Base-by-base conservation (phyloP, 1,284 basidiomycete genomes). In the Cryptococcus sp. region DNA sequence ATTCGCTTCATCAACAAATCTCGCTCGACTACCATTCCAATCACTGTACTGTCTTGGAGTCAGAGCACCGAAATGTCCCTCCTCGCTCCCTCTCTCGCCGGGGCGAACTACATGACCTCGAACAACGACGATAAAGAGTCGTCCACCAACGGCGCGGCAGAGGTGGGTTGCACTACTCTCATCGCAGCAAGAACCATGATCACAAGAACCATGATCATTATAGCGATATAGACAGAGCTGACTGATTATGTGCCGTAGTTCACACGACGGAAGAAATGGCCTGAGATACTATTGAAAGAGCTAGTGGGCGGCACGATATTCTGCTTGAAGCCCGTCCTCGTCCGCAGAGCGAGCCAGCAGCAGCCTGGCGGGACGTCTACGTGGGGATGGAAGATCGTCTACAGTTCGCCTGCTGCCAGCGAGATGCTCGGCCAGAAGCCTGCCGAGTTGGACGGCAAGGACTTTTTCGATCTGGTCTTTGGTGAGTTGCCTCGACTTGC, bases 191-290 rank as follows among this genome's bases (percentile, higher is more conserved):
- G 25, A 25, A 25, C 25, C 25, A 25, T 25, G 25, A 25, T 25
- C 25, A 25, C 25, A 25, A 25, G 25, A 25, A 25, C 25, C 25
- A 25, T 25, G 25, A 25, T 25, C 25, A 25, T n/a, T n/a, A n/a
- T n/a, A n/a, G n/a, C 40, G 40, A 41, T 41, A n/a, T 25, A 25
- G 41, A 42, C 41, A 5, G 17, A 20, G 46, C 23, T 47, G 46
- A 47, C 46, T 38, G 4, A 22, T 4, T 10, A 15, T 31, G 11
- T 31, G 22, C 20, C 8, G 6, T 22, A 78, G 76, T 78, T 78
- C 56, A 76, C 74, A 31, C 58, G 73, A 52, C 62, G 77, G 19
- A 78, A 78, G 61, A 59, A 61, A 60, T 78, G 77, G 77, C 74
- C 75, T n/a, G 71, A 76, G 50, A 60, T 78, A 19, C 58, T 78